Evolutionary conservation across 2,329 filamentous ascomycete species (phyloP).

Genomic region (Alternaria alternata): DNA sequence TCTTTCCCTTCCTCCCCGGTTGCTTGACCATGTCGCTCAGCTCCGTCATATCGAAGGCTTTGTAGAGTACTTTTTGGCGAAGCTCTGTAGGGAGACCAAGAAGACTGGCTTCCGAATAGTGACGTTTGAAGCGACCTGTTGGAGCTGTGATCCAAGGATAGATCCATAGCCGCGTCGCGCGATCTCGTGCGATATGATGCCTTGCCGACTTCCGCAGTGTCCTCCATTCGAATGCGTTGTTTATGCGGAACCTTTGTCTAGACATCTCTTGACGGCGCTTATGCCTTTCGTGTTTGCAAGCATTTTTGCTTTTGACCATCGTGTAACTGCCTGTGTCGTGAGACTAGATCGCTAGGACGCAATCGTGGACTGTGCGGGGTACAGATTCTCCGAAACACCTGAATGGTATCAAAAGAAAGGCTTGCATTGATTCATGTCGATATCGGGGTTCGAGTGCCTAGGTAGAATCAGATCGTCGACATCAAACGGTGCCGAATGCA

Average conservation of each 20-base stretch:
- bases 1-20: background rate
- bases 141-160: slow-evolving; percentile 15
- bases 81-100: slow-evolving; percentile 26
- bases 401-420: background rate
- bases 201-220: slow-evolving; percentile 1
- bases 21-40: background rate
- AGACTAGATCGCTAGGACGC: background rate
- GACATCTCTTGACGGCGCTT: background rate
- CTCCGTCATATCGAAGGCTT: background rate
- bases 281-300: background rate
- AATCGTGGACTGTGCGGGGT: background rate
- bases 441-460: background rate
- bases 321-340: background rate
- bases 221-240: background rate
- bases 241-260: background rate
- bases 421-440: background rate
- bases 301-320: background rate
- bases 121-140: background rate
- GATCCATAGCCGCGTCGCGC: slow-evolving; percentile 5
- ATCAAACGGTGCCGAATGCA: background rate
- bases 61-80: slow-evolving; percentile 21
- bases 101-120: slow-evolving; percentile 14
- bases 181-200: slow-evolving; percentile 4
- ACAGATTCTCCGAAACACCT: background rate
- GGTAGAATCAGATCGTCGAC: background rate